Evolutionary conservation across 2,329 filamentous ascomycete species (phyloP).

Genomic region (Orbilia oligospora): DNA sequence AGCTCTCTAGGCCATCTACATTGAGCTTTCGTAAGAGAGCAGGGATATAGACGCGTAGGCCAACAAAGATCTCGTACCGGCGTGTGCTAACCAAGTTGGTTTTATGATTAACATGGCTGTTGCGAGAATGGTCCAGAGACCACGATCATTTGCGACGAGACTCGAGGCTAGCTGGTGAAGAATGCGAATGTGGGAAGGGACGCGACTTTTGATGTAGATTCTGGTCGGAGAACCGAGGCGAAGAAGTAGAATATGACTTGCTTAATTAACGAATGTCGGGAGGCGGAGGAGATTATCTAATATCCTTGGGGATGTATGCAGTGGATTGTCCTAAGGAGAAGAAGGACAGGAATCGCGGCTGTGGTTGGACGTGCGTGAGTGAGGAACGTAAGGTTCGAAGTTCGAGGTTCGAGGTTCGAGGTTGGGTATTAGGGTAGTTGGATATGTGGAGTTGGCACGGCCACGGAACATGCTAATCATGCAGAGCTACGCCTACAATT

Average conservation of each 20-base stretch:
- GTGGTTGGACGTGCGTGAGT: constrained; percentile 33
- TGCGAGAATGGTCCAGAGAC: constrained; percentile 24
- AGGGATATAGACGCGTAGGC: constrained; percentile 33
- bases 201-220: constrained; percentile 38
- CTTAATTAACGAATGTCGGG: not conserved
- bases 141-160: constrained; percentile 53
- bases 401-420: not conserved
- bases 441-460: constrained; percentile 21
- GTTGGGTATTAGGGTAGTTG: too few relatives aligned
- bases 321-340: not conserved
- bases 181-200: constrained; percentile 14
- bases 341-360: not conserved
- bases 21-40: constrained; percentile 55
- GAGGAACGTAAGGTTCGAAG: constrained; percentile 16
- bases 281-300: not conserved
- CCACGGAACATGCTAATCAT: constrained; percentile 1
- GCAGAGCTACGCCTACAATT: too few relatives aligned
- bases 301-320: not conserved
- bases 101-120: constrained; percentile 84
- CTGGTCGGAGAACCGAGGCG: not conserved
- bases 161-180: constrained; percentile 11
- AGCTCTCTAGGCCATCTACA: constrained; percentile 62
- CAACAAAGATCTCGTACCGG: constrained; percentile 73
- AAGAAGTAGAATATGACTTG: not conserved
- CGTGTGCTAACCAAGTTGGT: constrained; percentile 94